Percentiles rank a stretch among this genome's conserved stretches.
Conservation (phyloP, 1,284 basidiomycete species). For the Polyporus tsugae region DNA sequence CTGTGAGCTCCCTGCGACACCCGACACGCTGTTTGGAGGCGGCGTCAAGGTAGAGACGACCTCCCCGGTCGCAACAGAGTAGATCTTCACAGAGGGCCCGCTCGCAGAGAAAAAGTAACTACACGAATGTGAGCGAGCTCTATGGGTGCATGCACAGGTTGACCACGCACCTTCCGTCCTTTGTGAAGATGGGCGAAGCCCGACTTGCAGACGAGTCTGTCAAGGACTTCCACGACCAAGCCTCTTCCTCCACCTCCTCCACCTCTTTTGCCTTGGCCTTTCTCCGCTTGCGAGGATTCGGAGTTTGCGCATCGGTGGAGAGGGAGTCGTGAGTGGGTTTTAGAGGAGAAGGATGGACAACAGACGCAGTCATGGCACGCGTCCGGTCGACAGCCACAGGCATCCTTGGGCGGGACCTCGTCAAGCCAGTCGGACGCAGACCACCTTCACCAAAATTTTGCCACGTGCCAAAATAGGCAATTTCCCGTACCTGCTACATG, state of each 20-base stretch:
- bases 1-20: constrained; percentile 46
- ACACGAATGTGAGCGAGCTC: constrained; percentile 28
- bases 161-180: constrained; percentile 80
- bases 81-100: constrained; percentile 82
- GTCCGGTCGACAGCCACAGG: constrained; percentile 43
- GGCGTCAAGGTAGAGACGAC: constrained; percentile 81
- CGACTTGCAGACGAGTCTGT: constrained; percentile 75
- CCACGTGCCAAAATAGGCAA: constrained; percentile 41
- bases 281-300: constrained; percentile 32
- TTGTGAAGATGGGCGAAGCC: constrained; percentile 81
- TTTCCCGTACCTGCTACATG: constrained; percentile 14
- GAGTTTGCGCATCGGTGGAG: constrained; percentile 26
- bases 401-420: constrained; percentile 32
- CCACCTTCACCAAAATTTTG: constrained; percentile 40
- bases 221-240: constrained; percentile 78
- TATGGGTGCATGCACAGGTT: constrained; percentile 19
- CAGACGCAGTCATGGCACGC: constrained; percentile 42
- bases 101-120: constrained; percentile 91
- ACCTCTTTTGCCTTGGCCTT: constrained; percentile 36
- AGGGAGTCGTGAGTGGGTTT: constrained; percentile 33
- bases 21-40: constrained; percentile 50
- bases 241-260: constrained; percentile 42
- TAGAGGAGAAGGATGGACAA: constrained; percentile 35
- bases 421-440: constrained; percentile 29
- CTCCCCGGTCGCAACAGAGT: constrained; percentile 78